A percentile compares a stretch with the other conserved stretches of the same genome.
phyloP scores from a whole-genome alignment of 495 filamentous ascomycete species.

The Aspergillus conjunctus region DNA sequence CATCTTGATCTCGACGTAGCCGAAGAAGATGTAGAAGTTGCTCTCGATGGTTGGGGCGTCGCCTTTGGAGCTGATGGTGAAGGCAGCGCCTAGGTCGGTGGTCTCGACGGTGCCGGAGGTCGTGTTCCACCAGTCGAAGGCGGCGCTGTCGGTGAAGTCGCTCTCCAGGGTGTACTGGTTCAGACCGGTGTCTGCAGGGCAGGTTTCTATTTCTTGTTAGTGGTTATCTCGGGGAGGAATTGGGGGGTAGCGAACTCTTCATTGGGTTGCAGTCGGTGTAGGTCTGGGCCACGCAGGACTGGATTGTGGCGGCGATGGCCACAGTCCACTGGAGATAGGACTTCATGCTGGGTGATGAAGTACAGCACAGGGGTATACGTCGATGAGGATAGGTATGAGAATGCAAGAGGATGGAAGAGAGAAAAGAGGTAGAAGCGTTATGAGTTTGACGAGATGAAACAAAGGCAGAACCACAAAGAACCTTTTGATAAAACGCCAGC shows the following conservation, averaged over 20 bases:
- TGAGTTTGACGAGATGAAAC: background rate
- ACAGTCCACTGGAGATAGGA: constrained; percentile 1
- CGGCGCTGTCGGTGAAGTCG: constrained; percentile 65
- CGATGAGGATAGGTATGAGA: background rate
- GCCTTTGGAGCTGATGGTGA: constrained; percentile 68
- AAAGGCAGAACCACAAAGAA: background rate
- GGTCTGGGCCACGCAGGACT: constrained; percentile 36
- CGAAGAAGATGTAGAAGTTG: constrained; percentile 79
- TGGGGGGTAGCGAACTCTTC: constrained; percentile 22
- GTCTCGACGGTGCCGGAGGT: constrained; percentile 57
- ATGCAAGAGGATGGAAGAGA: background rate
- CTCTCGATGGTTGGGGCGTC: constrained; percentile 75
- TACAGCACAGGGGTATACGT: background rate
- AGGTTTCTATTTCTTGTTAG: constrained; percentile 40
- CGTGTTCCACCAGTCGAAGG: constrained; percentile 60
- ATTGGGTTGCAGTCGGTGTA: constrained; percentile 46
- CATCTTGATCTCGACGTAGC: constrained; percentile 67
- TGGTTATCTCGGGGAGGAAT: background rate
- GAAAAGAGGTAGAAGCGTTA: background rate
- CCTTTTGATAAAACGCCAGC: background rate
- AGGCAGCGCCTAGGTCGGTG: constrained; percentile 58
- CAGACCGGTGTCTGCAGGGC: constrained; percentile 66
- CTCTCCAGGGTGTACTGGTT: constrained; percentile 54
- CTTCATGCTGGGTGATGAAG: constrained; percentile 7
- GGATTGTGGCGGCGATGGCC: constrained; percentile 13